A percentile compares a stretch with the other conserved stretches of the same genome.
Evolutionary conservation across 768 basidiomycete genomes (phyloP).

Genomic region (Mycena vulgaris): DNA sequence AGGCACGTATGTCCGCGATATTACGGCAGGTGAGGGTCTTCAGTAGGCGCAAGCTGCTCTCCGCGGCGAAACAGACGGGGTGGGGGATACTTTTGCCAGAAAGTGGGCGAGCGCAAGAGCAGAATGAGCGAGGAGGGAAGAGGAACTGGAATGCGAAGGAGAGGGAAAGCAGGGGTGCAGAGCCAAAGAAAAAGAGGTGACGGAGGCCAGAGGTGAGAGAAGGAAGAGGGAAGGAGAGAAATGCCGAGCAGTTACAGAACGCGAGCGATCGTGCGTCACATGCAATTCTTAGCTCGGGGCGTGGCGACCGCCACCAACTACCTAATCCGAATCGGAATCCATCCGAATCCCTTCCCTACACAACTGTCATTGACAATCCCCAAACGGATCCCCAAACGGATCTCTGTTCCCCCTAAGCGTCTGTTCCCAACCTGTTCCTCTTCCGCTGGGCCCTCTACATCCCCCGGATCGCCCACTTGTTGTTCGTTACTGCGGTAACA

Average conservation of each 20-base stretch:
- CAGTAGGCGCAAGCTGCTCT: not conserved
- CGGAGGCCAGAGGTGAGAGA: slow-evolving; percentile 10
- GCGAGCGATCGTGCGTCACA: not conserved
- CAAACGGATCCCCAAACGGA: no score
- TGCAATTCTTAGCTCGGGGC: slow-evolving; percentile 1
- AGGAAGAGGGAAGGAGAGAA: slow-evolving; percentile 14
- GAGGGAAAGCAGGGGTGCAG: slow-evolving; percentile 10
- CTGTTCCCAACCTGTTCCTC: not conserved
- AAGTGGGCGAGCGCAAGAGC: slow-evolving; percentile 29
- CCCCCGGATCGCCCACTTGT: no score
- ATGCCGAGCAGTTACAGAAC: not conserved
- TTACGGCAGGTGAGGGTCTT: not conserved
- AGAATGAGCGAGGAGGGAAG: slow-evolving; percentile 35
- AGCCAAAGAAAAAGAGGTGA: slow-evolving; percentile 17
- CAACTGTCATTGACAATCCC: no score
- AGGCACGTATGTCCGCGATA: slow-evolving; percentile 20
- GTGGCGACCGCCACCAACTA: slow-evolving; percentile 11
- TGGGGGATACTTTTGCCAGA: slow-evolving; percentile 30
- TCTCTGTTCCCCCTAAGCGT: not conserved
- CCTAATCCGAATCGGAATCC: slow-evolving; percentile 16
- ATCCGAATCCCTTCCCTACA: not conserved
- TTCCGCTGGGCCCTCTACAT: not conserved
- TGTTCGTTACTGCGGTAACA: slow-evolving; percentile 26
- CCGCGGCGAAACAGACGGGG: not conserved
- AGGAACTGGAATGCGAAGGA: slow-evolving; percentile 20